Conservation (phyloP, 495 filamentous ascomycete genomes). For the Massariosphaeria phaeospora region DNA sequence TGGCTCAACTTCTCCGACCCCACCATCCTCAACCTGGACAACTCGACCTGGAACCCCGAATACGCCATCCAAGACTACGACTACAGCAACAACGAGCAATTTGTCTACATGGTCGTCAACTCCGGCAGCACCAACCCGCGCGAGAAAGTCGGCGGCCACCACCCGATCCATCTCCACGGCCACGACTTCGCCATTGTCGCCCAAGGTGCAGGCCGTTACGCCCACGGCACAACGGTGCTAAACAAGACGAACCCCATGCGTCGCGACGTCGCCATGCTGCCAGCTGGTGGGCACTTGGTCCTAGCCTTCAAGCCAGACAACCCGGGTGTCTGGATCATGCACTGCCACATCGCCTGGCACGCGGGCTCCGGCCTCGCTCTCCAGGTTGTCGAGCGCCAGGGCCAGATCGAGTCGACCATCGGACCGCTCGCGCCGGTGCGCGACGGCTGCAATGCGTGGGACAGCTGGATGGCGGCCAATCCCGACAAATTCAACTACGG, state of each 20-base stretch:
- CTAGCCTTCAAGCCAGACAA: constrained; percentile 39
- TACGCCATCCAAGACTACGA: constrained; percentile 31
- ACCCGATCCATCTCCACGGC: constrained; percentile 38
- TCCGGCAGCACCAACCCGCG: neutral
- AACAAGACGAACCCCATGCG: constrained; percentile 35
- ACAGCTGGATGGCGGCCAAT: neutral
- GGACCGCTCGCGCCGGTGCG: neutral
- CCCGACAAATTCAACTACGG: too few species aligned
- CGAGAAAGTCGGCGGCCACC: constrained; percentile 1
- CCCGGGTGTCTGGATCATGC: constrained; percentile 34
- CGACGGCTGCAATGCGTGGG: constrained; percentile 16
- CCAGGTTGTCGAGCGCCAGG: constrained; percentile 26
- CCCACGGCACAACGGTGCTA: constrained; percentile 10
- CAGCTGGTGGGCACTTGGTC: constrained; percentile 32
- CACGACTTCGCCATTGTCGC: constrained; percentile 39
- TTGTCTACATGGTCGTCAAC: constrained; percentile 29
- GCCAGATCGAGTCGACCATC: constrained; percentile 15
- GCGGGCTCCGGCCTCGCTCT: constrained; percentile 28
- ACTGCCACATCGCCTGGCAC: constrained; percentile 41
- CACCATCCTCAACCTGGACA: constrained; percentile 23
- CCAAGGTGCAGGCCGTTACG: constrained; percentile 7
- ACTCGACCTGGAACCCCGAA: constrained; percentile 17
- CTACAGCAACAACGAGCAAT: constrained; percentile 17
- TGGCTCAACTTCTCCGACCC: constrained; percentile 32
- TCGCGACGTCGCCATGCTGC: constrained; percentile 35